Evolutionary conservation across 208 protist species (phyloP).

Genomic region (Crithidia acanthocephali): DNA sequence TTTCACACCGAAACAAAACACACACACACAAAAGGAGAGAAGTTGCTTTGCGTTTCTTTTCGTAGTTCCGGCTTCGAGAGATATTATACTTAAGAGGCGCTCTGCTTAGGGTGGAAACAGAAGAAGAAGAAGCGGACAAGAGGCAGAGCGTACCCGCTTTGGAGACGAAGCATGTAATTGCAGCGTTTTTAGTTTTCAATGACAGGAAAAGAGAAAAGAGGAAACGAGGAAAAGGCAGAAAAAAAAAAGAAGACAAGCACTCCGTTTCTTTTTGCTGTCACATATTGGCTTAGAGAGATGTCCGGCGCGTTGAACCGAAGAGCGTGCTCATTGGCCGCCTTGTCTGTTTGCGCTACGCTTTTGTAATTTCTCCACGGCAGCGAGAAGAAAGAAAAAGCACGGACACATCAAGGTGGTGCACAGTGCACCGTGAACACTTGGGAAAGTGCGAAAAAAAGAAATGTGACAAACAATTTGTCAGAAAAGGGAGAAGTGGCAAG

Average conservation of each 20-base stretch:
- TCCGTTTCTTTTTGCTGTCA: not conserved
- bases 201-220: slow-evolving; percentile 3
- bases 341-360: not conserved
- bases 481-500: not conserved
- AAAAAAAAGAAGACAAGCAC: too few species aligned
- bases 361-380: not conserved
- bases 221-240: not conserved
- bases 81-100: not conserved
- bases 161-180: too few species aligned
- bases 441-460: not conserved
- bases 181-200: too few species aligned
- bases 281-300: not conserved
- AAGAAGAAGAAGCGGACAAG: not conserved
- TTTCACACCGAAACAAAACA: not conserved
- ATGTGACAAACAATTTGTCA: too few species aligned
- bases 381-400: slow-evolving; percentile 8
- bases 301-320: not conserved
- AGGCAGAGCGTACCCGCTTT: too few species aligned
- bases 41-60: not conserved
- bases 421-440: not conserved
- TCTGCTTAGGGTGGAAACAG: not conserved
- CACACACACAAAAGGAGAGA: too few species aligned
- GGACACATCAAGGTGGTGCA: not conserved
- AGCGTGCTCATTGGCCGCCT: slow-evolving; percentile 2
- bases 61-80: not conserved